Conservation (phyloP, 1,284 basidiomycete genomes). For the Irpex rosettiformis region DNA sequence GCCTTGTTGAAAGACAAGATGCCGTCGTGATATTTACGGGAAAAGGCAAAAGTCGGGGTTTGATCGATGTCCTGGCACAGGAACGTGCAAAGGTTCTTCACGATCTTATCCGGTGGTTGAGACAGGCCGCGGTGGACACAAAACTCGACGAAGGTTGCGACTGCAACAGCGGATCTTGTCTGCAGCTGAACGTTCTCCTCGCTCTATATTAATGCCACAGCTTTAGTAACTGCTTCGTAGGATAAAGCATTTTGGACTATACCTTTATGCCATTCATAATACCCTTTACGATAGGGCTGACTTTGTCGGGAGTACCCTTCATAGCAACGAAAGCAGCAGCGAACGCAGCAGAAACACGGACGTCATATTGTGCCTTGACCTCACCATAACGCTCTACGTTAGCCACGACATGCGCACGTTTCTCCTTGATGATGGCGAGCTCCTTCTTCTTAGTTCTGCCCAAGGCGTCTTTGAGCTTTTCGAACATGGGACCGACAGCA, state of each 20-base stretch:
- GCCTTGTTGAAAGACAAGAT: constrained; percentile 72
- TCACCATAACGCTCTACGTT: constrained; percentile 83
- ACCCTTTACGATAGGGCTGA: constrained; percentile 95
- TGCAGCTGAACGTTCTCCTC: constrained; percentile 92
- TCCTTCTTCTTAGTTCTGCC: constrained; percentile 79
- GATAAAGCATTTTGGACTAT: constrained; percentile 15
- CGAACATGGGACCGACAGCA: constrained; percentile 72
- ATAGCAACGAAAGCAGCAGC: constrained; percentile 90
- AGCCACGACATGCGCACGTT: constrained; percentile 68
- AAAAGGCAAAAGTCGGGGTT: constrained; percentile 84
- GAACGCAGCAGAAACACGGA: constrained; percentile 85
- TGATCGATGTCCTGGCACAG: constrained; percentile 89
- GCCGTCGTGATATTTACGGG: constrained; percentile 59
- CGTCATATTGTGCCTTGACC: constrained; percentile 85
- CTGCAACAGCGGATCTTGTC: constrained; percentile 82
- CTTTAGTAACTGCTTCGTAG: constrained; percentile 1
- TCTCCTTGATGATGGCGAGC: constrained; percentile 74
- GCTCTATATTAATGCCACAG: constrained; percentile 46
- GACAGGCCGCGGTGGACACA: constrained; percentile 68
- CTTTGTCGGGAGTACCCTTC: constrained; percentile 83
- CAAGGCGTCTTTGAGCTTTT: constrained; percentile 68
- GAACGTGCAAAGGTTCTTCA: constrained; percentile 97
- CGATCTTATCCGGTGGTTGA: constrained; percentile 85
- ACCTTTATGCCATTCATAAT: constrained; percentile 99
- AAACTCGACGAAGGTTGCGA: constrained; percentile 86